Base-by-base conservation (phyloP, 1,139 yeast species). In the Yamadazyma siamensis region DNA sequence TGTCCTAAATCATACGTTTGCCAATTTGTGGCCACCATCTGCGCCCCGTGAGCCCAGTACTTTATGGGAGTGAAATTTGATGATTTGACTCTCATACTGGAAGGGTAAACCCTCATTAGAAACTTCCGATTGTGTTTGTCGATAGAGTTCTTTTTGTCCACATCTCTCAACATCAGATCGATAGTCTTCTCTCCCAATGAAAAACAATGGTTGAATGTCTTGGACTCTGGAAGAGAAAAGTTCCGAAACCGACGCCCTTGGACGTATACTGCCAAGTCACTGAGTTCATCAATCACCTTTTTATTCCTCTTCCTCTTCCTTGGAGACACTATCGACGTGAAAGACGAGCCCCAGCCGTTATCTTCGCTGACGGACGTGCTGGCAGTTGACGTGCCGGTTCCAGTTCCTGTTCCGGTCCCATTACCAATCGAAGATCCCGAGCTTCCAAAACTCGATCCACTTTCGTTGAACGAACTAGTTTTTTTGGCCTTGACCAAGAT, bases 1-100 rank as follows among this genome's bases (percentile, higher is more conserved):
- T 88, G 91, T 0, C 96, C 96, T 14, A 77, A 41, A 50, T 91
- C 98, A 52, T 77, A 82, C 0, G 95, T 83, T 56, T 91, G 98
- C 97, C 97, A 94, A 50, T 91, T 91, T 2, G 95, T 80, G 0
- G 98, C 97, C 3, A 86, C 97, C 88, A 94, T 76, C 50, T 91
- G 98, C 4, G 74, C 81, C 0, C 99, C 99, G 31, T 73, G 65
- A 28, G 68, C 66, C 98, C 99, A 91, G 48, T 76, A 87, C 0
- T 58, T 59, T 4, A 85, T 60, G 0, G 98, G 97, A 26, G 71
- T 71, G 49, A 86, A 89, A 48, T 91, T 91, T 4, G 87, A 69
- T 2, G 96, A 87, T 32, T 69, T 80, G 36, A 86, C 68, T 28
- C 97, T 62, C 35, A 77, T 72, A 9, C 78, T 80, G 0, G 94